Evolutionary conservation across 2,329 filamentous ascomycete species (phyloP).

Genomic region (Diaporthe destruens): DNA sequence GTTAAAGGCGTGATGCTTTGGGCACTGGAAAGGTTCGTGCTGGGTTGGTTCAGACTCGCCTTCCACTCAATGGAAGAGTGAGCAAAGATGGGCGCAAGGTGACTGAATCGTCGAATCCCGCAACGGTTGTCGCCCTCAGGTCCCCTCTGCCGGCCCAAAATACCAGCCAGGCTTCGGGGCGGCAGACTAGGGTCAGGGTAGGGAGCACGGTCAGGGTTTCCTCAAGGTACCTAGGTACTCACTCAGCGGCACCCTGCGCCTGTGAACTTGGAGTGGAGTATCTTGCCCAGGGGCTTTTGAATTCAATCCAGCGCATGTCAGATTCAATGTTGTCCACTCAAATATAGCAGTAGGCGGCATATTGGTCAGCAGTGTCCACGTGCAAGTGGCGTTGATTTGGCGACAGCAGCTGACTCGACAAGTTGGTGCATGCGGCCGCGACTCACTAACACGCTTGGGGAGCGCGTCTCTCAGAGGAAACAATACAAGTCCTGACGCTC

Average conservation of each 20-base stretch:
- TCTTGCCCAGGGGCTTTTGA: no score
- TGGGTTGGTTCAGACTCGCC: not conserved
- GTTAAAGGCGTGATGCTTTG: not conserved
- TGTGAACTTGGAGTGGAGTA: no score
- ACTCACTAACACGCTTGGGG: slow-evolving; percentile 28
- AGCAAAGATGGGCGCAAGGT: not conserved
- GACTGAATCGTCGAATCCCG: not conserved
- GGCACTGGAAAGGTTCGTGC: no score
- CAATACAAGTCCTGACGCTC: not conserved
- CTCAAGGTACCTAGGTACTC: no score
- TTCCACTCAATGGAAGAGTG: not conserved
- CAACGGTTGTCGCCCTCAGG: not conserved
- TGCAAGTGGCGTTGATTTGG: slow-evolving; percentile 2
- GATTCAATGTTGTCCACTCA: no score
- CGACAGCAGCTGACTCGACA: slow-evolving; percentile 10
- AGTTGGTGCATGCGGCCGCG: slow-evolving; percentile 2
- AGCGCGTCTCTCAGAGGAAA: slow-evolving; percentile 27
- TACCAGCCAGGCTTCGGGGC: not conserved
- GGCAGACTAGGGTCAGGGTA: not conserved
- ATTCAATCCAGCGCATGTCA: no score
- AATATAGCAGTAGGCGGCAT: not conserved
- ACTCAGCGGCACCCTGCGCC: no score
- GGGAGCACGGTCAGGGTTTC: not conserved
- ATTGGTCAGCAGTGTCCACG: slow-evolving; percentile 2
- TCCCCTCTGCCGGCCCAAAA: not conserved